phyloP scores from a whole-genome alignment of 805 yeast species.

The Priceomyces haplophilus region DNA sequence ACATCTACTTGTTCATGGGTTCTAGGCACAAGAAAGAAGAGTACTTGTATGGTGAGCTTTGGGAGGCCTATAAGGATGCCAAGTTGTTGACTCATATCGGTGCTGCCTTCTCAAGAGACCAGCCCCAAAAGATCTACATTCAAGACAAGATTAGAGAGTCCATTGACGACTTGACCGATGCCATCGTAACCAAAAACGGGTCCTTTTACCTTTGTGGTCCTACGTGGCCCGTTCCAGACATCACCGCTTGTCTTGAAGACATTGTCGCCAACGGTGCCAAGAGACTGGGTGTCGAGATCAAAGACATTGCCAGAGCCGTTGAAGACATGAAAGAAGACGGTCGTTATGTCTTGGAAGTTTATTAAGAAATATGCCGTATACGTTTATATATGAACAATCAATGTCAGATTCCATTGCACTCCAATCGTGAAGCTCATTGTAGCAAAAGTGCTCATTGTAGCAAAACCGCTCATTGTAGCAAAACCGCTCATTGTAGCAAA shows the following conservation, averaged over 20 bases:
- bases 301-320: constrained; percentile 75
- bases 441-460: too few species aligned
- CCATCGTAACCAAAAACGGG: constrained; percentile 76
- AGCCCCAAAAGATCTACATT: constrained; percentile 88
- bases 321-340: constrained; percentile 93
- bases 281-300: constrained; percentile 53
- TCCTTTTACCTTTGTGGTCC: constrained; percentile 97
- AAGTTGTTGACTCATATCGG: constrained; percentile 92
- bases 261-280: constrained; percentile 71
- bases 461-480: too few species aligned
- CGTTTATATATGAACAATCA: too few species aligned
- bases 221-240: constrained; percentile 98
- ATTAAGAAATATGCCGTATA: constrained; percentile 52
- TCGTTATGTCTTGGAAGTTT: constrained; percentile 90
- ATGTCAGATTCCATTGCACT: too few species aligned
- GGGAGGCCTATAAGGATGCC: constrained; percentile 95
- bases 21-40: constrained; percentile 95
- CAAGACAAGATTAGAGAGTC: constrained; percentile 89
- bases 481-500: too few species aligned
- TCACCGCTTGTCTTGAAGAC: constrained; percentile 84
- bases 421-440: too few species aligned
- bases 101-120: constrained; percentile 98
- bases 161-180: constrained; percentile 67
- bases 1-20: constrained; percentile 82
- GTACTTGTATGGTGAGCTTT: constrained; percentile 91